These are phyloP conservation scores for Penicillium capsulatum DNA, from an alignment of 2,329 filamentous ascomycete genomes.

Conservation along the genomic window DNA sequence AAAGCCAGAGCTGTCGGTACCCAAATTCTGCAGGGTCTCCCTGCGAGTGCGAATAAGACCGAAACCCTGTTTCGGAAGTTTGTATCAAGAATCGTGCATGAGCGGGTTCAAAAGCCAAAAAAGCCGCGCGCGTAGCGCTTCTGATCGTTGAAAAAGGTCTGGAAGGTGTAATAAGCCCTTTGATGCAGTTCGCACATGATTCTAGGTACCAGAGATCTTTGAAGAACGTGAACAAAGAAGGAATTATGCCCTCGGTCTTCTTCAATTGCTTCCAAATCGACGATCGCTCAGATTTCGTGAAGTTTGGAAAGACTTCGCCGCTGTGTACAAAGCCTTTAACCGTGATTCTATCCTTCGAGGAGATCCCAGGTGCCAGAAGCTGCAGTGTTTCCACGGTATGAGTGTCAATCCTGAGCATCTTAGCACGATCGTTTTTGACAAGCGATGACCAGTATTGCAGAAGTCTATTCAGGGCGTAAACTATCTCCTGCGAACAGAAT, in stretches of 20 bases:
- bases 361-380: slow-evolving; percentile 7
- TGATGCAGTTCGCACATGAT: slow-evolving; percentile 11
- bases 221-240: slow-evolving; percentile 14
- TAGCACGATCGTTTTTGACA: slow-evolving; percentile 3
- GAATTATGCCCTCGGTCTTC: slow-evolving; percentile 7
- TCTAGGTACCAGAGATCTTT: slow-evolving; percentile 16
- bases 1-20: slow-evolving; percentile 11
- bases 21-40: slow-evolving; percentile 4
- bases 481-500: slow-evolving; percentile 6
- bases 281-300: slow-evolving; percentile 5
- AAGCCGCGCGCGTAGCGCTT: slow-evolving; percentile 4
- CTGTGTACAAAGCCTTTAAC: slow-evolving; percentile 7
- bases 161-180: slow-evolving; percentile 8
- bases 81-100: slow-evolving; percentile 4
- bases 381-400: slow-evolving; percentile 7
- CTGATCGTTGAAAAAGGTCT: slow-evolving; percentile 7
- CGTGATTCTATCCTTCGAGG: slow-evolving; percentile 4
- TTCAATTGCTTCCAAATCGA: slow-evolving; percentile 9
- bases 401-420: slow-evolving; percentile 4
- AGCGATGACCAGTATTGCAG: slow-evolving; percentile 6
- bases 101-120: background rate
- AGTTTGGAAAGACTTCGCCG: slow-evolving; percentile 8
- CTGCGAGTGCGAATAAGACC: slow-evolving; percentile 2
- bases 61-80: slow-evolving; percentile 7
- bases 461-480: slow-evolving; percentile 3